A percentile compares a stretch with the other conserved stretches of the same genome.
These are phyloP conservation scores for Ceratobasidium sp. DNA, from an alignment of 1,284 basidiomycete genomes.

Conservation along the genomic window DNA sequence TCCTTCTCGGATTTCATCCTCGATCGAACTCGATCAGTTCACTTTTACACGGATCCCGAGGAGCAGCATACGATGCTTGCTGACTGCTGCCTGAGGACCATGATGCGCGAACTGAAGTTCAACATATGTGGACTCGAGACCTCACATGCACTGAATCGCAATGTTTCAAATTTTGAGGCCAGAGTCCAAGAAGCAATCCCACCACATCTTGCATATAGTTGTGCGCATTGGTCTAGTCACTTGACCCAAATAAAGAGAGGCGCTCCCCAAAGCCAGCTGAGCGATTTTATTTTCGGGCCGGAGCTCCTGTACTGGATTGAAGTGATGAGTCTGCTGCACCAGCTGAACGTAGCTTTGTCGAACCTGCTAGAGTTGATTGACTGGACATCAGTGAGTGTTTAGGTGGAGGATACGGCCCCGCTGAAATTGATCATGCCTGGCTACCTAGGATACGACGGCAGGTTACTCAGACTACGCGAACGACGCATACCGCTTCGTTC, in stretches of 20 bases:
- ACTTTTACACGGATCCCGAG: conserved; percentile 5
- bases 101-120: conserved; percentile 2
- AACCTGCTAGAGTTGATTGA: too few relatives aligned
- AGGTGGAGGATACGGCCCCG: neutral
- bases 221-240: conserved; percentile 12
- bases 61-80: conserved; percentile 28
- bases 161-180: neutral
- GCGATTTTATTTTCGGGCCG: neutral
- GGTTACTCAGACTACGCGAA: neutral
- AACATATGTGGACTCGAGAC: conserved; percentile 25
- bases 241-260: neutral
- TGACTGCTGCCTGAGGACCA: conserved; percentile 7
- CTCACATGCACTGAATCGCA: neutral
- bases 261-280: neutral
- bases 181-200: neutral
- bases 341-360: neutral
- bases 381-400: neutral
- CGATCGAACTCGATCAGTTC: conserved; percentile 9
- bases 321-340: neutral
- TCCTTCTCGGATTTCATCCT: conserved; percentile 41
- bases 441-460: neutral
- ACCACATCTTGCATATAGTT: conserved; percentile 4
- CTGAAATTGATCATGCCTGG: neutral
- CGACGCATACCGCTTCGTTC: conserved; percentile 31
- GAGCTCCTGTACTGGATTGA: conserved; percentile 12